Base-by-base conservation (phyloP, 2,329 filamentous ascomycete genomes). In the Fusarium albosuccineum region DNA sequence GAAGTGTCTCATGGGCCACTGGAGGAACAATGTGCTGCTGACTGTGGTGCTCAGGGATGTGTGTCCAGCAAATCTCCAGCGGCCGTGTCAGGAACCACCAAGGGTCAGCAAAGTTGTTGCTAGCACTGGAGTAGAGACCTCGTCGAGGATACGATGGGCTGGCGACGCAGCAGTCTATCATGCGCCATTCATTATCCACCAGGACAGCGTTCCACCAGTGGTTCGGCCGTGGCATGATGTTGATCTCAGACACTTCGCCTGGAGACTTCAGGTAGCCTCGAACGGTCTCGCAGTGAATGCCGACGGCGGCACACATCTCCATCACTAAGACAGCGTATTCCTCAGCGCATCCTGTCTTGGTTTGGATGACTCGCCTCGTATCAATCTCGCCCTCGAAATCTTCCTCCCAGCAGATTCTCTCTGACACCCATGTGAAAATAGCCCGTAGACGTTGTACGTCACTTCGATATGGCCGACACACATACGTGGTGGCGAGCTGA, bases 131-230 rank as follows among this genome's bases (percentile, higher is more conserved):
- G 79, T 97, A 98, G 33, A 89, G 83, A 14, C 83, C 84, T 48
- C 97, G 88, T 59, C 88, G 89, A 9, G 96, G 95, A 73, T 98
- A 93, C 0, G 95, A 97, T 11, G 95, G 94, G 66, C 91, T 94
- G 5, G 96, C 94, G 48, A 99, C 84, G 36, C 93, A 97, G 77
- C 93, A 96, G 78, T 99, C 96, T 82, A 99, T 93, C 68, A 98
- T 92, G 51, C 96, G 91, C 96, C 96, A 99, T 79, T 97, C 94
- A 22, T 92, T 91, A 77, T 99, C 96, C 9, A 97, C 90, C 36
- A 97, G 82, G 16, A 98, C 93, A 1, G 93, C 90, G 72, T 99
- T 99, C 96, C 96, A 99, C 89, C 92, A 98, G 80, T 99, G 96
- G 74, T 99, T 99, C 0, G 95, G 87, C 30, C 91, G 89, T n/a